Evolutionary conservation across 2,329 filamentous ascomycete species (phyloP), one percentile per base, ranked within the genome.

Genomic region (Exophiala viscosa): DNA sequence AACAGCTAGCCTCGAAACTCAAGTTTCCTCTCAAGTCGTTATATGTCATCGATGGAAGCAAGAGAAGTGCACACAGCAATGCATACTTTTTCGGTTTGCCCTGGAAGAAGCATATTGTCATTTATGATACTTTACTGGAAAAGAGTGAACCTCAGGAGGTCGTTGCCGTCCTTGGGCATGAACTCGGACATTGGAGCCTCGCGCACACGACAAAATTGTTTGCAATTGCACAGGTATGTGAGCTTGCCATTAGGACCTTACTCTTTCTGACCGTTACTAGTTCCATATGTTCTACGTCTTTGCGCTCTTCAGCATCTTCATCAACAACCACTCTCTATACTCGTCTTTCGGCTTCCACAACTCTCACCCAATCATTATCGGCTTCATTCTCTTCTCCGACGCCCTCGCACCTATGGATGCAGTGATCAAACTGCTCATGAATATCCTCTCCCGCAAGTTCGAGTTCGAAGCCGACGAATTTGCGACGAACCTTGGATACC

Each of bases 71-170:
- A 18, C 89, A 95, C 74, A 90, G 86, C 74, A 95, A 95, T 67
- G 88, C 89, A 15, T 95, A 95, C 73, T 99, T 99, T 76, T 96
- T 95, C 65, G 93, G 93, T 55, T 82, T 99, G 50, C 93, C 93
- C 38, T 99, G 92, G 91, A 96, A 96, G 82, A 97, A 97, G 82
- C 95, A 97, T 77, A 99, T 99, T 76, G 93, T 99, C 66, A 95
- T 99, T 67, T 99, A 96, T 70, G 93, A 99, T 69, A 99, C 95
- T 4, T 75, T 99, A 59, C 90, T 99, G 58, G 92, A 96, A 73
- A 96, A 97, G 82, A 93, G 87, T 69, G 84, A 91, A 58, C 85
- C 88, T 3, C 81, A 93, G 66, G 93, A 99, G 72, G 91, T 99
- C 36, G 89, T 96, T 54, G 92, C 93, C 60, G 91, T 99, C 48